Base-by-base conservation (phyloP, 1,284 basidiomycete genomes). In the Chiua sp. region DNA sequence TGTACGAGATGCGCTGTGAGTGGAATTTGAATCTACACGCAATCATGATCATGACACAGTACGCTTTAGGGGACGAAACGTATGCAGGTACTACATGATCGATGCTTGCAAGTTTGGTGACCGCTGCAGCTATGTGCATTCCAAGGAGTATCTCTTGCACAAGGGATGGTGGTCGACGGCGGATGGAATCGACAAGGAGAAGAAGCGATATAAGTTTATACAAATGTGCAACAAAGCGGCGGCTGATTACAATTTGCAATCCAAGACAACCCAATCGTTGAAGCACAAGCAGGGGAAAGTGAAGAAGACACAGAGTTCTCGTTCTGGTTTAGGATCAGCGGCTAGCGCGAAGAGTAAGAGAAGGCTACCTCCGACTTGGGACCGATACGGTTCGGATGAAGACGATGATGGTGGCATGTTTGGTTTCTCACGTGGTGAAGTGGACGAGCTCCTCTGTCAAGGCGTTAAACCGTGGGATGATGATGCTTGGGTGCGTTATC, bases 1-100 rank as follows among this genome's bases (percentile, higher is more conserved):
- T 62, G 75, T 84, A 5, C 74, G 81, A 15, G 82, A 87, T 61
- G 72, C 75, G 15, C 66, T 82, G 84, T 86, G 56, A 63, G 82
- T 75, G 6, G 39, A 12, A 15, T 52, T 30, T 20, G 13, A 37
- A 46, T 32, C 4, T 7, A 32, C 23, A 11, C n/a, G 11, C 16
- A 13, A 44, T 26, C 4, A 26, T 42, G 16, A 13, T 30, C 7
- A 22, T 64, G 37, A 66, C 22, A 4, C 18, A 13, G 7, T 16
- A 18, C 22, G 1, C 32, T 37, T 37, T 32, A 77, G 75, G 4
- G 76, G 77, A 4, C 70, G 72, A 56, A 80, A 80, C 65, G 75
- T 80, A 16, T 80, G 78, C 59, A 53, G 75, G 5, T 70, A 70
- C 56, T 73, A 65, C 63, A 62, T 79, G 18, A 59, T 78, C 48